A percentile compares a stretch with the other conserved stretches of the same genome.
Evolutionary conservation across 495 filamentous ascomycete genomes (phyloP).

Genomic region (Xeromyces bisporus): DNA sequence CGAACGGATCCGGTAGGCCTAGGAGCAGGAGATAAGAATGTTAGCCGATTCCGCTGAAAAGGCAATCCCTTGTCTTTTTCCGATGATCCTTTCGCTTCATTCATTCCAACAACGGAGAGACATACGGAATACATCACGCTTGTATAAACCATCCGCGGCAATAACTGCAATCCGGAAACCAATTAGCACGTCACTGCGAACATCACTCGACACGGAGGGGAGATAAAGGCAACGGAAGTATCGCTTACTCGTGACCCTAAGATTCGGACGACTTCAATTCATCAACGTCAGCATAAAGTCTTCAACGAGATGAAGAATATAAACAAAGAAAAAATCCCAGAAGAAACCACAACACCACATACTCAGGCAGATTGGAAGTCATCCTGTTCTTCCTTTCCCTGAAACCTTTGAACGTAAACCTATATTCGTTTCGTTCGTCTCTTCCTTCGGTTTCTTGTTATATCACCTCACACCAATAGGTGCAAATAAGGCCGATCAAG

Average conservation of each 20-base stretch:
- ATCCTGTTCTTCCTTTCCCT: constrained; percentile 22
- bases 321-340: too few relatives aligned
- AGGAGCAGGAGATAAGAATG: constrained; percentile 9
- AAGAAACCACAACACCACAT: constrained; percentile 22
- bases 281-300: constrained; percentile 14
- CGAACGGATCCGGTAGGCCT: constrained; percentile 97
- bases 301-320: neutral
- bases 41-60: too few relatives aligned
- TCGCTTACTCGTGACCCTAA: constrained; percentile 46
- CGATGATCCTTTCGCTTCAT: neutral
- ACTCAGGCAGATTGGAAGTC: constrained; percentile 46
- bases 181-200: constrained; percentile 9
- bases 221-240: too few relatives aligned
- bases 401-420: constrained; percentile 16
- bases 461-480: constrained; percentile 1
- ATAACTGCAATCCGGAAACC: constrained; percentile 47
- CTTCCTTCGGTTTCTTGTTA: too few relatives aligned
- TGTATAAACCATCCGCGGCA: constrained; percentile 95
- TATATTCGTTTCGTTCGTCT: too few relatives aligned
- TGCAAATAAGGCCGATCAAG: constrained; percentile 25
- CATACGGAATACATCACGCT: constrained; percentile 93
- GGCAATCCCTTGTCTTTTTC: neutral
- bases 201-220: constrained; percentile 3
- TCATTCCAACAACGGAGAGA: constrained; percentile 3
- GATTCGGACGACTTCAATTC: constrained; percentile 36